A percentile compares a stretch with the other conserved stretches of the same genome.
Conservation (phyloP, 2,329 filamentous ascomycete genomes). For the Pleomassaria siparia region DNA sequence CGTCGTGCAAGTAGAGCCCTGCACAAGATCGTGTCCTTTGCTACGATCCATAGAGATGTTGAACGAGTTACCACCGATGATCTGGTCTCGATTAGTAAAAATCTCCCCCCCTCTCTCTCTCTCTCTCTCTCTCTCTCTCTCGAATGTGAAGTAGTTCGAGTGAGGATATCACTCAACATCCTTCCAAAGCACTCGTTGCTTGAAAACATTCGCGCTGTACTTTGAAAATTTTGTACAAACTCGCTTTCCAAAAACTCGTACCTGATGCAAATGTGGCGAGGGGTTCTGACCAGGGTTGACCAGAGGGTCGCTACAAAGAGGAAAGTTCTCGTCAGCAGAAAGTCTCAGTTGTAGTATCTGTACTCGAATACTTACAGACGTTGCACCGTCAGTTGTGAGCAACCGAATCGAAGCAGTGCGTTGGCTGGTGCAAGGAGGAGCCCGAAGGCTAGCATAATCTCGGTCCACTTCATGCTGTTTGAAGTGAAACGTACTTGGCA, state of each 20-base stretch:
- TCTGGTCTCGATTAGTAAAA: no score
- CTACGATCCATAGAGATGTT: constrained; percentile 46
- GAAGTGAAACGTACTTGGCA: no score
- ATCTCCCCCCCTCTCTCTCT: no score
- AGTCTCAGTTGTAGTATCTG: no score
- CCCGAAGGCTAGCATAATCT: constrained; percentile 18
- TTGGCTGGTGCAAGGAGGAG: constrained; percentile 21
- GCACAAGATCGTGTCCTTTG: constrained; percentile 26
- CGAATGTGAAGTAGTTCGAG: no score
- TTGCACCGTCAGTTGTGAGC: constrained; percentile 27
- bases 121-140: no score
- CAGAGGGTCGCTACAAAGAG: no score
- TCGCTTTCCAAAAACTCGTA: constrained; percentile 15
- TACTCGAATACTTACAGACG: no score
- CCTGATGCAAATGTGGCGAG: constrained; percentile 44
- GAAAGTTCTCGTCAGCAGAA: no score
- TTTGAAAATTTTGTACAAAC: neutral
- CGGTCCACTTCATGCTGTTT: constrained; percentile 22
- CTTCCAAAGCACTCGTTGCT: no score
- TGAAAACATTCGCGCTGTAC: no score
- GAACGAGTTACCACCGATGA: constrained; percentile 43
- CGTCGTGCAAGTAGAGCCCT: constrained; percentile 45
- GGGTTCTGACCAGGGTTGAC: constrained; percentile 42
- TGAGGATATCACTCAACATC: no score
- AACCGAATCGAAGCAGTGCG: constrained; percentile 31